Evolutionary conservation across 176 grass and related monocot genomes (phyloP).

Genomic region (Rhynchospora breviuscula): DNA sequence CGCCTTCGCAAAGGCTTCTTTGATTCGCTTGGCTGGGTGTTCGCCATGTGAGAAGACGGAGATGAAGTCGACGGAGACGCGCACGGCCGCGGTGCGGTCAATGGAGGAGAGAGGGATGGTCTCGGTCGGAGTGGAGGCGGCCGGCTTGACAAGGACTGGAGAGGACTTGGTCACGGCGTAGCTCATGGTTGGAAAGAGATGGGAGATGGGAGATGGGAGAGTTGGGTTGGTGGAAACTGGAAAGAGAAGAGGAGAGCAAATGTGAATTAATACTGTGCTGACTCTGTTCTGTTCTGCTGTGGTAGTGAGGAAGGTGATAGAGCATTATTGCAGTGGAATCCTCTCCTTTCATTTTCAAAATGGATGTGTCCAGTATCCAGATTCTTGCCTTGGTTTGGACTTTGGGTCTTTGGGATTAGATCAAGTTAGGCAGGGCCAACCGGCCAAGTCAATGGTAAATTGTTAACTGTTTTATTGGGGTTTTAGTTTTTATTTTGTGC

Average conservation of each 20-base stretch:
- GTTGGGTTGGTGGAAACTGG: neutral
- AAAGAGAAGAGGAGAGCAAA: neutral
- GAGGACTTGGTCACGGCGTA: slow-evolving; percentile 25
- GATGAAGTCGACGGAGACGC: slow-evolving; percentile 37
- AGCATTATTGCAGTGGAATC: neutral
- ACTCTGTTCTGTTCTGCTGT: neutral
- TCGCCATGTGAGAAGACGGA: slow-evolving; percentile 28
- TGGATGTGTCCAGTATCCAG: neutral
- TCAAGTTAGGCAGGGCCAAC: neutral
- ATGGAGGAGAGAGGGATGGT: slow-evolving; percentile 41
- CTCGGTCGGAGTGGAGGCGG: slow-evolving; percentile 17
- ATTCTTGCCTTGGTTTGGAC: neutral
- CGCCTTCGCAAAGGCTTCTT: slow-evolving; percentile 28
- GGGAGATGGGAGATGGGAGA: too few relatives aligned
- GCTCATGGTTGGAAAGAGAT: neutral
- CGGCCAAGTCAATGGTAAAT: neutral
- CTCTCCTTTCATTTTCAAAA: neutral
- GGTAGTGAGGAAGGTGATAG: neutral
- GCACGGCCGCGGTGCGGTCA: slow-evolving; percentile 13
- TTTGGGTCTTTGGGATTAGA: neutral
- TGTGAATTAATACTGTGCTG: neutral
- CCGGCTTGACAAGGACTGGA: slow-evolving; percentile 26
- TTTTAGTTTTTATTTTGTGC: neutral
- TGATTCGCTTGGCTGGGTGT: neutral
- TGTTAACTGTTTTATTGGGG: neutral